Percentiles rank a stretch among this genome's conserved stretches.
Evolutionary conservation across 2,329 filamentous ascomycete genomes (phyloP).

Genomic region (Cladosporium sphaerospermum): DNA sequence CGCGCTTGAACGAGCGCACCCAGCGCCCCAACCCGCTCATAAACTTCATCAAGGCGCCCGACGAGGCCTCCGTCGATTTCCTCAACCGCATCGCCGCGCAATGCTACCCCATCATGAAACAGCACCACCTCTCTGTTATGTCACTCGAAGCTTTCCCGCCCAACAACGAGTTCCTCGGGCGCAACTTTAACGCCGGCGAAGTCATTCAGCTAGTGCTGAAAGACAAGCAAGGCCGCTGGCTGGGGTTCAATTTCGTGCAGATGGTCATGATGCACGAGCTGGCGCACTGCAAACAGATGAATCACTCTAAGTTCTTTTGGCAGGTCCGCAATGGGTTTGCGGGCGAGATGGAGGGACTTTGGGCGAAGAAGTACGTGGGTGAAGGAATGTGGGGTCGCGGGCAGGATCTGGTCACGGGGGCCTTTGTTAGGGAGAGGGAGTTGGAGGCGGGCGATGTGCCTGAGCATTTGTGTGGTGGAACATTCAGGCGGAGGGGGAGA

Average conservation of each 20-base stretch:
- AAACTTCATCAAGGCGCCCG: slow-evolving; percentile 69
- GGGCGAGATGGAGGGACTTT: slow-evolving; percentile 62
- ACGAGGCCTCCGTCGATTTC: slow-evolving; percentile 62
- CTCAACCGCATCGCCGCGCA: slow-evolving; percentile 73
- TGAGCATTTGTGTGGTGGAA: slow-evolving; percentile 73
- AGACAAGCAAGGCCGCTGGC: slow-evolving; percentile 59
- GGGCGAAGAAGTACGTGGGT: slow-evolving; percentile 65
- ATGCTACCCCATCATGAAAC: slow-evolving; percentile 58
- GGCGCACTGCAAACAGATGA: slow-evolving; percentile 88
- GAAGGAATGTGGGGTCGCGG: slow-evolving; percentile 81
- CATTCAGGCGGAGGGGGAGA: slow-evolving; percentile 55
- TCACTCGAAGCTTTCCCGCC: slow-evolving; percentile 72
- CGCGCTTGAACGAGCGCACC: slow-evolving; percentile 68
- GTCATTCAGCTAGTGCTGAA: slow-evolving; percentile 79
- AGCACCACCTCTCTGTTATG: slow-evolving; percentile 42
- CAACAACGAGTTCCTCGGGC: slow-evolving; percentile 76
- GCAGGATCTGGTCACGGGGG: slow-evolving; percentile 53
- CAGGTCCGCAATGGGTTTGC: slow-evolving; percentile 68
- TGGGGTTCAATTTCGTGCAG: slow-evolving; percentile 77
- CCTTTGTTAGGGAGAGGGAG: slow-evolving; percentile 56
- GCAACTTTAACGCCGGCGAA: slow-evolving; percentile 87
- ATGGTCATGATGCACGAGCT: slow-evolving; percentile 96
- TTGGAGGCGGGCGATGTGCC: slow-evolving; percentile 40
- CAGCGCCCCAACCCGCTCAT: slow-evolving; percentile 72
- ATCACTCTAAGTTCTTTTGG: slow-evolving; percentile 79